phyloP scores from a whole-genome alignment of 176 grass and related monocot genomes.

The Paspalum notatum region DNA sequence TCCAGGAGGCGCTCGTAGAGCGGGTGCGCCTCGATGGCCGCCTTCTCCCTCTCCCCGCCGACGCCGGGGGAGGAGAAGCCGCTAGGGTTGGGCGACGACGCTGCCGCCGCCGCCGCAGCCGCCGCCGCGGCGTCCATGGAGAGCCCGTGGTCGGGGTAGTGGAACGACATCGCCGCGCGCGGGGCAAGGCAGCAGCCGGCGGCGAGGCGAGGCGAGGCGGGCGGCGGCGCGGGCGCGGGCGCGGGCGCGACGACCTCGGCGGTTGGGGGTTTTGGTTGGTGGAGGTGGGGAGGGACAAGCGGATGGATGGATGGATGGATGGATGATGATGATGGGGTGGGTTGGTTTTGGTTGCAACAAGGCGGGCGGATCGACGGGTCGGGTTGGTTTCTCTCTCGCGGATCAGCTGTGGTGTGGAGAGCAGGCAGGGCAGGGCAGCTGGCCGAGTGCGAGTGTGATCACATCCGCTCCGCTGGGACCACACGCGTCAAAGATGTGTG shows the following conservation, averaged over 20 bases:
- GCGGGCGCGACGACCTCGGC: slow-evolving; percentile 32
- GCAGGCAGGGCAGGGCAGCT: neutral
- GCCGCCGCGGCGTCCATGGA: slow-evolving; percentile 47
- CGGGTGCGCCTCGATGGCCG: slow-evolving; percentile 82
- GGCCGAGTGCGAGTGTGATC: slow-evolving; percentile 5
- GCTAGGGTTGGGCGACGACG: slow-evolving; percentile 60
- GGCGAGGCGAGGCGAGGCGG: neutral
- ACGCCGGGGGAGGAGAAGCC: slow-evolving; percentile 44
- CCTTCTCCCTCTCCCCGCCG: slow-evolving; percentile 68
- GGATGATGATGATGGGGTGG: slow-evolving; percentile 17
- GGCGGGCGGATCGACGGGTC: neutral
- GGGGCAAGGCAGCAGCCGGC: neutral
- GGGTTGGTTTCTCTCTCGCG: slow-evolving; percentile 16
- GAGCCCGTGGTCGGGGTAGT: slow-evolving; percentile 58
- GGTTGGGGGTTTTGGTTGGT: slow-evolving; percentile 50
- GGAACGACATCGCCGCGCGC: slow-evolving; percentile 50
- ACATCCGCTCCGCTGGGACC: neutral
- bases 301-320: slow-evolving; percentile 27
- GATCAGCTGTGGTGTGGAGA: too few relatives aligned
- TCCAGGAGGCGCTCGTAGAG: slow-evolving; percentile 88
- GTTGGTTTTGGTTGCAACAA: slow-evolving; percentile 20
- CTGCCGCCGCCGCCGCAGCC: slow-evolving; percentile 20
- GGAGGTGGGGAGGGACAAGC: slow-evolving; percentile 35
- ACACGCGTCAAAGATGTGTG: slow-evolving; percentile 34
- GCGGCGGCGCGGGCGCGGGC: neutral